A percentile compares a stretch with the other conserved stretches of the same genome.
phyloP scores from a whole-genome alignment of 805 yeast species.

The Yarrowia hollandica region DNA sequence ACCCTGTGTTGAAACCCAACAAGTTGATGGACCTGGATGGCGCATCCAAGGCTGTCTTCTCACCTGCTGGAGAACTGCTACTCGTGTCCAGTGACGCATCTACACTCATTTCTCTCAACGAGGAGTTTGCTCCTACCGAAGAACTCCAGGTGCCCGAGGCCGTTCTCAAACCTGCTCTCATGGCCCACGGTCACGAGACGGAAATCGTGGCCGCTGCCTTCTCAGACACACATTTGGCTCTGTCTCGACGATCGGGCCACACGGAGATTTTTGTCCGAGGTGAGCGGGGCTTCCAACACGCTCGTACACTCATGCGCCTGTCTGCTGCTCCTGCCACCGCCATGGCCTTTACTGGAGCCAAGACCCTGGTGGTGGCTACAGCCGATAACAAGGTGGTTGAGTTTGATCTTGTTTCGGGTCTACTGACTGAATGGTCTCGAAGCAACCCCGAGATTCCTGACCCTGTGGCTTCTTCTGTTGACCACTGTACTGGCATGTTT shows the following conservation, averaged over 20 bases:
- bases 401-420: constrained; percentile 48
- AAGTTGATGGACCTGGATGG: constrained; percentile 24
- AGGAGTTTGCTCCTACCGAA: constrained; percentile 16
- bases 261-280: constrained; percentile 52
- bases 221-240: constrained; percentile 50
- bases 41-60: constrained; percentile 2
- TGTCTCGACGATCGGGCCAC: constrained; percentile 65
- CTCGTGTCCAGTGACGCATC: background rate
- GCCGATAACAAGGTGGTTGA: constrained; percentile 76
- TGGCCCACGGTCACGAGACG: constrained; percentile 53
- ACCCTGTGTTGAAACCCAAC: constrained; percentile 42
- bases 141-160: constrained; percentile 31
- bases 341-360: constrained; percentile 52
- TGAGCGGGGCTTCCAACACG: constrained; percentile 37
- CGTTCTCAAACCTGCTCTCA: constrained; percentile 31
- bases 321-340: constrained; percentile 56
- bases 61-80: constrained; percentile 4
- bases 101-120: constrained; percentile 34
- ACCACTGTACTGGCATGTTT: constrained; percentile 74
- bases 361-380: constrained; percentile 62
- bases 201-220: constrained; percentile 53
- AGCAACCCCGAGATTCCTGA: constrained; percentile 75
- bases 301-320: constrained; percentile 15
- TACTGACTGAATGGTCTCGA: constrained; percentile 73
- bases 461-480: constrained; percentile 56